Percentiles rank a stretch among this genome's conserved stretches.
Conservation (phyloP, 176 grass and related monocot species). For the Themeda triandra region DNA sequence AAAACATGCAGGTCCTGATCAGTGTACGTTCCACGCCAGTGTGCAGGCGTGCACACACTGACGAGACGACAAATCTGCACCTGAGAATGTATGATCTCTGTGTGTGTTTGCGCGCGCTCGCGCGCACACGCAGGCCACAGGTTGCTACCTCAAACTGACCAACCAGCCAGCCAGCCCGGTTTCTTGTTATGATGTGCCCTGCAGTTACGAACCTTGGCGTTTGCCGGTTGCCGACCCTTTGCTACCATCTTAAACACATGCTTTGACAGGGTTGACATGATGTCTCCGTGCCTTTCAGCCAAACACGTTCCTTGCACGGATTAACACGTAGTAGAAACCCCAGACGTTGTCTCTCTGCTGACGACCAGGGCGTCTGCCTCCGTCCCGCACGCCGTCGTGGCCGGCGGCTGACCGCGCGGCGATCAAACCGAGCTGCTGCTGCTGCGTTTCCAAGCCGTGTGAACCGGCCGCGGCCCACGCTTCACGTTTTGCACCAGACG, state of each 20-base stretch:
- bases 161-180: background rate
- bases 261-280: background rate
- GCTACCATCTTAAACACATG: background rate
- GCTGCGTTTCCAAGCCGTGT: background rate
- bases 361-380: background rate
- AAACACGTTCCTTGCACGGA: constrained; percentile 14
- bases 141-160: background rate
- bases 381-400: constrained; percentile 1
- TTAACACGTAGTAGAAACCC: background rate
- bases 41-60: too few species aligned
- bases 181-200: constrained; percentile 10
- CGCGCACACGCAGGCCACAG: too few species aligned
- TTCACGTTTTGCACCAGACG: background rate
- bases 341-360: background rate
- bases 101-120: too few species aligned
- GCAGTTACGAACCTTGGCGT: background rate
- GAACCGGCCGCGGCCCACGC: background rate
- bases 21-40: too few species aligned
- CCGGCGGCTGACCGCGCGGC: background rate
- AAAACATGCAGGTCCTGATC: too few species aligned
- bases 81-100: too few species aligned
- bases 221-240: background rate
- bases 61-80: too few species aligned
- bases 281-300: background rate
- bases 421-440: background rate